Evolutionary conservation across 768 basidiomycete species (phyloP), one percentile per base, ranked within the genome.

Genomic region (Xanthoconium stramineum): DNA sequence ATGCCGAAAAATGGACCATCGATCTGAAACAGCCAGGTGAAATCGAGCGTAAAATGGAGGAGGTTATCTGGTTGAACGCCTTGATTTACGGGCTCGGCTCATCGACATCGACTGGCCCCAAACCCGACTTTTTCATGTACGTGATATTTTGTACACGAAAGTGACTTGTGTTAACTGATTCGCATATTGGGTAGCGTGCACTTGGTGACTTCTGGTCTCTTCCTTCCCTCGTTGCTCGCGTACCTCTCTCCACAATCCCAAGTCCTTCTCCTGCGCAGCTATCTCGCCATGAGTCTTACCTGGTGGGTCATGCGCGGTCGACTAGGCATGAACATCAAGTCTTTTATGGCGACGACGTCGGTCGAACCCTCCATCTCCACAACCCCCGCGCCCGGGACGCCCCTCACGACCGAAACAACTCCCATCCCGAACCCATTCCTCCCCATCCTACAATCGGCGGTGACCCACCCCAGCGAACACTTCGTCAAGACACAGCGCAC

Each of bases 11-110:
- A 42, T 85, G 83, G 83, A 74, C 67, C 5, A 43, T 78, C 20
- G 70, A 80, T 53, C 54, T 69, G 40, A 54, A 58, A 37, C 57
- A 72, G 51, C 60, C 75, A 38, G 61, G 71, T 33, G 73, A 77
- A 58, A 60, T 83, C 7, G 74, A 76, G n/a, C 67, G 73, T 17
- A 89, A 86, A 67, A 74, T 85, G 28, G 83, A 85, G 59, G 87
- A 91, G 61, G 59, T 91, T 5, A 63, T 73, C 6, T 90, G 85
- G 83, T 69, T 78, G 17, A 77, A 74, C 43, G 71, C 72, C 0
- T 53, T 86, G n/a, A 60, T 85, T 20, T 90, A 84, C 57, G 83
- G 77, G 2, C 71, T 83, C 19, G 79, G 77, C 7, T 85, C 82
- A 5, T 82, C 77, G 74, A 70, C 83, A 65, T 74, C 77, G 28